These are phyloP conservation scores for Lentinula novae-zelandiae DNA, from an alignment of 1,284 basidiomycete genomes.

Conservation along the genomic window DNA sequence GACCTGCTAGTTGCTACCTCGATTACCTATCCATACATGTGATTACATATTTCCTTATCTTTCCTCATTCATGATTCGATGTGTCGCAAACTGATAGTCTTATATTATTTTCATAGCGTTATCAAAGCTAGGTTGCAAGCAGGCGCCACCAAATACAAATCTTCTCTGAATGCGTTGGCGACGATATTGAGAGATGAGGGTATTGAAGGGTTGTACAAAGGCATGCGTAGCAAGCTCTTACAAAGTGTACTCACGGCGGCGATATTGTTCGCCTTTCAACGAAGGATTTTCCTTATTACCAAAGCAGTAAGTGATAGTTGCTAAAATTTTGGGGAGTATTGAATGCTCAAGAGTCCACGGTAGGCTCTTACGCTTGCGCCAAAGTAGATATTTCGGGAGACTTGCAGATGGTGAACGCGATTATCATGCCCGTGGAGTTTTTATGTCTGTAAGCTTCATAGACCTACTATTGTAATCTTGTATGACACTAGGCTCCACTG, in stretches of 20 bases:
- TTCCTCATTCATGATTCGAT: background rate
- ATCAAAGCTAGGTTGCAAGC: constrained; percentile 83
- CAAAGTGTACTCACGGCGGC: constrained; percentile 91
- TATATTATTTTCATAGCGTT: constrained; percentile 43
- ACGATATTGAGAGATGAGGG: constrained; percentile 79
- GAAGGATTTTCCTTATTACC: constrained; percentile 68
- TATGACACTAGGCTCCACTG: too few species aligned
- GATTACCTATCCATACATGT: constrained; percentile 80
- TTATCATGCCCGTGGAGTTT: too few species aligned
- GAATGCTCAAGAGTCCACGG: background rate
- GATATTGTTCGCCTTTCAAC: constrained; percentile 84
- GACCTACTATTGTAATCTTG: too few species aligned
- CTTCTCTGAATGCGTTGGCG: constrained; percentile 65
- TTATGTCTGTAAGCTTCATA: too few species aligned
- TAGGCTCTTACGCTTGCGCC: background rate
- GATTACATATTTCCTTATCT: constrained; percentile 19
- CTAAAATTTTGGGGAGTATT: background rate
- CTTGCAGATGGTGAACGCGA: background rate
- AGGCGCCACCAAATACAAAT: constrained; percentile 68
- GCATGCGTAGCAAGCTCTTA: constrained; percentile 78
- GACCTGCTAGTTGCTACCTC: constrained; percentile 60
- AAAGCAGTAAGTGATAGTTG: constrained; percentile 43
- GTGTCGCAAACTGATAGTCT: constrained; percentile 3
- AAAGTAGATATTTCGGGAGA: background rate
- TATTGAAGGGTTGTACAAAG: constrained; percentile 78